Evolutionary conservation across 1,284 basidiomycete genomes (phyloP).

Genomic region (Rhodotorula sp.): DNA sequence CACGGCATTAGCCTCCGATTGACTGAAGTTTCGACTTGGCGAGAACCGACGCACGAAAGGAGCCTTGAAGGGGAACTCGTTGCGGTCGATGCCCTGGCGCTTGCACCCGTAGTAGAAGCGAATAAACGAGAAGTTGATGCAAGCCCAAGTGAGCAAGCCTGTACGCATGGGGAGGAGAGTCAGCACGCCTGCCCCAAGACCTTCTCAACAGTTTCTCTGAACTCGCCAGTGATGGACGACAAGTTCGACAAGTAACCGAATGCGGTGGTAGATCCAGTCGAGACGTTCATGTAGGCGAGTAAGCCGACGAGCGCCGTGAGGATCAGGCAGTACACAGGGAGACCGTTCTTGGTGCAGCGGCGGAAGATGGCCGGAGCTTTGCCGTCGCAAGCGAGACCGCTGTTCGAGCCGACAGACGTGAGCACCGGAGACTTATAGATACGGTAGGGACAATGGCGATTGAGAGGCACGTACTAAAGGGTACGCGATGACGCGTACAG

Average conservation of each 20-base stretch:
- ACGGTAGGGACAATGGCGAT: background rate
- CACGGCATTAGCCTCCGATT: too few relatives aligned
- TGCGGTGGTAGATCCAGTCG: constrained; percentile 44
- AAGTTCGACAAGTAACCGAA: constrained; percentile 45
- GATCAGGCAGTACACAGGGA: constrained; percentile 66
- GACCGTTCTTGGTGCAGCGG: constrained; percentile 69
- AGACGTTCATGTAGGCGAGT: constrained; percentile 55
- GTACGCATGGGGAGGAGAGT: background rate
- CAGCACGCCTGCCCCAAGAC: background rate
- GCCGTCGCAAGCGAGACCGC: constrained; percentile 66
- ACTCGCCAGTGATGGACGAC: background rate
- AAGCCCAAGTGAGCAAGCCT: constrained; percentile 57
- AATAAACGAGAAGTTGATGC: constrained; percentile 69
- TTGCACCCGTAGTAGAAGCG: constrained; percentile 57
- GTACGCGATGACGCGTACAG: constrained; percentile 78
- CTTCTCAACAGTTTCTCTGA: too few relatives aligned
- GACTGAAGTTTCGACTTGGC: too few relatives aligned
- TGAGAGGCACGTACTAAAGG: constrained; percentile 55
- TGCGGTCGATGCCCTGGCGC: constrained; percentile 57
- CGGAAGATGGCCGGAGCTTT: constrained; percentile 63
- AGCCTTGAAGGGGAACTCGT: constrained; percentile 57
- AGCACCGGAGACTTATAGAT: too few relatives aligned
- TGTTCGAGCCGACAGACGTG: background rate
- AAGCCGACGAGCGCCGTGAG: constrained; percentile 56
- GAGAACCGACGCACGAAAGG: constrained; percentile 43